Conservation (phyloP, 2,329 filamentous ascomycete genomes). For the Geosmithia putterillii region DNA sequence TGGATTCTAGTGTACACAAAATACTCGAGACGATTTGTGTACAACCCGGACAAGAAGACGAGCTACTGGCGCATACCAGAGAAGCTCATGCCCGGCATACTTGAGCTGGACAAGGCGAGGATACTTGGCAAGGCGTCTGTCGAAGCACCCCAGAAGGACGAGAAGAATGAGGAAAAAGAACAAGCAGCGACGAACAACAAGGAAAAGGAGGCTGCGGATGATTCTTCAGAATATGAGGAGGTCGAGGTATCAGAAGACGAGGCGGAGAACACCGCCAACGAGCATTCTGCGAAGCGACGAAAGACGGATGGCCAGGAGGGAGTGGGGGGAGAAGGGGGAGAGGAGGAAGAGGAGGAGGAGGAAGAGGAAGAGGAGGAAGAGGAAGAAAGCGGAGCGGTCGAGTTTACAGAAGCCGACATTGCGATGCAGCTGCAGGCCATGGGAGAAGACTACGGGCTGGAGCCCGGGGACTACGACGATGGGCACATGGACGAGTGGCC, state of each 20-base stretch:
- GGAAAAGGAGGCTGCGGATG: conserved; percentile 19
- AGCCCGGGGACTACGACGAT: conserved; percentile 64
- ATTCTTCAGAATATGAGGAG: conserved; percentile 66
- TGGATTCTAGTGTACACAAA: conserved; percentile 94
- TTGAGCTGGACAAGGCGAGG: conserved; percentile 59
- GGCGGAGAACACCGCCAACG: conserved; percentile 19
- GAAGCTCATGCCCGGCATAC: conserved; percentile 68
- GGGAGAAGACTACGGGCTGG: conserved; percentile 72
- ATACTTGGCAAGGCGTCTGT: conserved; percentile 43
- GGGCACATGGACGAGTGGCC: conserved; percentile 49
- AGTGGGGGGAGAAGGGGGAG: conserved; percentile 22
- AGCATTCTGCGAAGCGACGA: conserved; percentile 47
- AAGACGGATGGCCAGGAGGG: conserved; percentile 42
- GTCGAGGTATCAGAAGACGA: conserved; percentile 47
- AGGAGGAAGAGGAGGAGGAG: conserved; percentile 47
- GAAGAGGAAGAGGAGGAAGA: conserved; percentile 38
- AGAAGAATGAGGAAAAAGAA: conserved; percentile 6
- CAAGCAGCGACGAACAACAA: conserved; percentile 1
- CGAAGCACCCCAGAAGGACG: conserved; percentile 2
- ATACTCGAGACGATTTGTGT: conserved; percentile 76
- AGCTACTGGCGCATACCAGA: conserved; percentile 94
- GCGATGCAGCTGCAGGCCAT: conserved; percentile 83
- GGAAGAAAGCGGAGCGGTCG: conserved; percentile 42
- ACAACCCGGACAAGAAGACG: conserved; percentile 74
- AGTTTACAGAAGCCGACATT: conserved; percentile 91